Percentiles rank a stretch among this genome's conserved stretches.
Conservation (phyloP, 2,329 filamentous ascomycete species). For the Metarhizium brunneum region DNA sequence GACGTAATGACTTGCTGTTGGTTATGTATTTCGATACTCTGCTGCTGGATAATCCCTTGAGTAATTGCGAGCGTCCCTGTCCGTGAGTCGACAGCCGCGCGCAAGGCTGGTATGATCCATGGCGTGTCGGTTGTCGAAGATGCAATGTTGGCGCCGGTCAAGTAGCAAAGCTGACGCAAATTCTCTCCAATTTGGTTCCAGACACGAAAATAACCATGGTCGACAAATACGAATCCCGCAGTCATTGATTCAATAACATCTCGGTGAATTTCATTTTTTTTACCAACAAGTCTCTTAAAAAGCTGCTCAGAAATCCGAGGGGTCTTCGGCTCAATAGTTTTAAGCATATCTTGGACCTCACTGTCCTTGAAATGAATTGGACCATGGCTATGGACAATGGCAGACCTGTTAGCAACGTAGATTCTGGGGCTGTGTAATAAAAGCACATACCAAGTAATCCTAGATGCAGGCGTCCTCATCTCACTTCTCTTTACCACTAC, state of each 20-base stretch:
- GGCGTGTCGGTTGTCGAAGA: background rate
- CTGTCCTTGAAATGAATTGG: background rate
- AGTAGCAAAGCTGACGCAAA: background rate
- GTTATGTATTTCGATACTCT: background rate
- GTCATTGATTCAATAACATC: background rate
- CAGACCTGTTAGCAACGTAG: background rate
- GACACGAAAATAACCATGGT: background rate
- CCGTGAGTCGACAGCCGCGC: background rate
- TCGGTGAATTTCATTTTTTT: background rate
- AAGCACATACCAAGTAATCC: background rate
- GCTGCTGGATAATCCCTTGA: background rate
- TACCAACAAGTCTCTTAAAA: background rate
- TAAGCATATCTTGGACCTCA: background rate
- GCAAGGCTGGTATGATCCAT: background rate
- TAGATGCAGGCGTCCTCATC: background rate
- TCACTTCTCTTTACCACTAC: background rate
- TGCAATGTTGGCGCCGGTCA: background rate
- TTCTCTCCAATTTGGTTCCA: background rate
- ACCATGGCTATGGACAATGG: background rate
- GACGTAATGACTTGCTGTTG: background rate
- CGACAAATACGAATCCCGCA: background rate
- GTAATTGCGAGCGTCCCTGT: background rate
- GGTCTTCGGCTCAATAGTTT: no score
- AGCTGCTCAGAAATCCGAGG: background rate
- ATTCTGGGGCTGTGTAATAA: background rate